These are phyloP conservation scores for Jamesozyma spencerorum DNA, from an alignment of 805 yeast genomes.

Conservation along the genomic window DNA sequence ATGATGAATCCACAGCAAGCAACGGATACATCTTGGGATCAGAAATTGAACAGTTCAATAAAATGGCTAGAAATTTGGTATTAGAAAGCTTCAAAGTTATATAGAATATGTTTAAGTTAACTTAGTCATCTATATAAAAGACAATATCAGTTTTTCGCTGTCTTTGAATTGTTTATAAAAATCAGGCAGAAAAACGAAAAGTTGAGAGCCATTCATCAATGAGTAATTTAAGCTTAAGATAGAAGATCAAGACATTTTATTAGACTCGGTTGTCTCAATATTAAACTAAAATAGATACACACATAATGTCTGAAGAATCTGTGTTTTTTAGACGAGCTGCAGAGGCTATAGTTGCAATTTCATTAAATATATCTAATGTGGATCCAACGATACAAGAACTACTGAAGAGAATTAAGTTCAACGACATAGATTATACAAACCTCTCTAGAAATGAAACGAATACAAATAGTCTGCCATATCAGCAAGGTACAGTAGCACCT, in stretches of 20 bases:
- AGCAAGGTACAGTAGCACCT: background rate
- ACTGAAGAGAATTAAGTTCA: conserved; percentile 20
- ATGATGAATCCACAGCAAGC: background rate
- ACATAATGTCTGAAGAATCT: conserved; percentile 21
- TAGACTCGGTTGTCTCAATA: no score
- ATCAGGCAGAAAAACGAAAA: no score
- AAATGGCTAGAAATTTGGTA: conserved; percentile 14
- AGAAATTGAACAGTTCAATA: conserved; percentile 19
- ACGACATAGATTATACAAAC: conserved; percentile 1
- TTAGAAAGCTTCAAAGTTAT: conserved; percentile 12
- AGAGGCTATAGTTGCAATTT: conserved; percentile 26
- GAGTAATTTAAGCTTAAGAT: no score
- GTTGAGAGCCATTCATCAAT: no score
- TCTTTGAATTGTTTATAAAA: no score
- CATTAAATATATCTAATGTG: conserved; percentile 19
- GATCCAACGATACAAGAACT: conserved; percentile 27
- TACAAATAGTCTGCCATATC: background rate
- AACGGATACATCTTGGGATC: conserved; percentile 13
- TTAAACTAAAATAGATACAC: no score
- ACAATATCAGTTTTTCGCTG: no score
- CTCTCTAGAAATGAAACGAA: background rate
- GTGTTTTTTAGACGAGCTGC: conserved; percentile 25
- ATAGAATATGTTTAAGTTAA: background rate
- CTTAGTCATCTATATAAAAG: no score
- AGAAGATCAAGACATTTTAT: no score